These are phyloP conservation scores for Dianthus caryophyllus DNA, from an alignment of 148 eudicot species.

Conservation along the genomic window DNA sequence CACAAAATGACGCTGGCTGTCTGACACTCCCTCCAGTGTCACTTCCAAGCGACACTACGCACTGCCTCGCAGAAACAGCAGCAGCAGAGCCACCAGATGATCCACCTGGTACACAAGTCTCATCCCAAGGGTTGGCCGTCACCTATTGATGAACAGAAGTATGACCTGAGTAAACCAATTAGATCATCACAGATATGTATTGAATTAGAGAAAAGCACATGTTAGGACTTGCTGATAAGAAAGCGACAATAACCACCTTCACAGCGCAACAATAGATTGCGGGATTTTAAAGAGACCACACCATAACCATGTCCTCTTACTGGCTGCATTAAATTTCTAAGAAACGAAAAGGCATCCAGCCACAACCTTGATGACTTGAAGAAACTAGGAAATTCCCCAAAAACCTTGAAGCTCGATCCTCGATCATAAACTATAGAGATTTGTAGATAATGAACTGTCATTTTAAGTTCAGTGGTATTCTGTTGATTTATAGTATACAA, in stretches of 20 bases:
- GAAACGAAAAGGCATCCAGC: neutral
- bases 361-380: neutral
- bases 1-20: slow-evolving; percentile 98
- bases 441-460: no score
- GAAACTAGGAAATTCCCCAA: neutral
- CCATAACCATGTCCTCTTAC: slow-evolving; percentile 1
- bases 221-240: slow-evolving; percentile 1
- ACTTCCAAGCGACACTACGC: slow-evolving; percentile 89
- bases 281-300: neutral
- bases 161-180: slow-evolving; percentile 74
- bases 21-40: slow-evolving; percentile 99
- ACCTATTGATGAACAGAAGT: slow-evolving; percentile 75
- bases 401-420: neutral
- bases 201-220: slow-evolving; percentile 12
- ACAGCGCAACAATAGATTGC: neutral
- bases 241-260: neutral
- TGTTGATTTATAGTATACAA: no score
- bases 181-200: slow-evolving; percentile 35
- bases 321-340: neutral
- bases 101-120: slow-evolving; percentile 93
- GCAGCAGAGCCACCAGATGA: slow-evolving; percentile 99
- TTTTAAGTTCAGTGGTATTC: no score
- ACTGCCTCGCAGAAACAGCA: slow-evolving; percentile 97
- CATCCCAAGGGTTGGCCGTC: slow-evolving; percentile 98
- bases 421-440: no score